phyloP scores from a whole-genome alignment of 495 filamentous ascomycete genomes.

The Neurospora intermedia region DNA sequence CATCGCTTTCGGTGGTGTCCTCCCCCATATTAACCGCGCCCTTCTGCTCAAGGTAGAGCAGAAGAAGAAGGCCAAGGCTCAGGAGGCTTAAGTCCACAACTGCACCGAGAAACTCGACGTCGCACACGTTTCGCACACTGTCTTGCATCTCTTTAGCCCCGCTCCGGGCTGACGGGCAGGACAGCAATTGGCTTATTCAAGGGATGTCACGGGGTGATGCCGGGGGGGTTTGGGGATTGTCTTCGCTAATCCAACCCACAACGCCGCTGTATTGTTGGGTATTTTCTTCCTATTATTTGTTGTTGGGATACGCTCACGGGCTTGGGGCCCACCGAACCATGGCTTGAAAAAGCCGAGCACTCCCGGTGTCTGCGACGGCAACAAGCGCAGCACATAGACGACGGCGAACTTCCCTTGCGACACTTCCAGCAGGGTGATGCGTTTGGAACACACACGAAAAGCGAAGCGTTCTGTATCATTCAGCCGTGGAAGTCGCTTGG shows the following conservation, averaged over 20 bases:
- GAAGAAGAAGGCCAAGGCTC: slow-evolving; percentile 88
- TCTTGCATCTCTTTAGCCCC: not conserved
- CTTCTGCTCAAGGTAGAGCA: slow-evolving; percentile 97
- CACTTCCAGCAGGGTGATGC: not conserved
- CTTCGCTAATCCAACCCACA: not conserved
- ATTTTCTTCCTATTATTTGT: not conserved
- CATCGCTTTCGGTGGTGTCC: slow-evolving; percentile 95
- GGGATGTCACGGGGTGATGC: not conserved
- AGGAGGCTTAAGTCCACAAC: slow-evolving; percentile 36
- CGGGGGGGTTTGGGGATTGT: not conserved
- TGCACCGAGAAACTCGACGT: not conserved
- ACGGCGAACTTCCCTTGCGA: not conserved
- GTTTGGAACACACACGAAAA: not conserved
- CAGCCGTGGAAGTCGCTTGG: not conserved
- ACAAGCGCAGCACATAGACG: not conserved
- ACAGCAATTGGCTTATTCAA: not conserved
- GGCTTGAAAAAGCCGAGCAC: not conserved
- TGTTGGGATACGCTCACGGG: not conserved
- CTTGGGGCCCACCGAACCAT: not conserved
- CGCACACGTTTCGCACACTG: not conserved
- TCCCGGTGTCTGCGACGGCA: not conserved
- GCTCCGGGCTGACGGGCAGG: not conserved
- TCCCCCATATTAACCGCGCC: slow-evolving; percentile 97
- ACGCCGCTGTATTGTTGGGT: not conserved
- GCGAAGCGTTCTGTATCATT: not conserved